These are phyloP conservation scores for Neurospora cerealis DNA, from an alignment of 495 filamentous ascomycete genomes.

Conservation along the genomic window DNA sequence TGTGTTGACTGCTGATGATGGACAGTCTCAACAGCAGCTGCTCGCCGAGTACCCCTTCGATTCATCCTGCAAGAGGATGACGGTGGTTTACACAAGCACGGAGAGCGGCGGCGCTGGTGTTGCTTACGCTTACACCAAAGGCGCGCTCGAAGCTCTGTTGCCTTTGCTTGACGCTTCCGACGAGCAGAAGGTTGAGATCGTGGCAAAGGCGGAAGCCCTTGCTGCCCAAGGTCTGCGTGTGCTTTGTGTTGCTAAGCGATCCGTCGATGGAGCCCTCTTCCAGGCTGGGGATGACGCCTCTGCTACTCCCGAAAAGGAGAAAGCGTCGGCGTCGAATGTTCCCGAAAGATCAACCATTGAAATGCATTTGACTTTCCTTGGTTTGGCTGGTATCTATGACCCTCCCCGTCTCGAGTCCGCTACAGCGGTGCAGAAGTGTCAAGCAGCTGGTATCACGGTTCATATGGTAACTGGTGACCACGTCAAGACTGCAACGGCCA, in stretches of 20 bases:
- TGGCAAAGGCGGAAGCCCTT: conserved; percentile 48
- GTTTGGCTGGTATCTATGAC: conserved; percentile 61
- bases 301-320: conserved; percentile 2
- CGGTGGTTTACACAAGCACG: conserved; percentile 50
- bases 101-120: conserved; percentile 5
- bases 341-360: conserved; percentile 39
- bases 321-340: conserved; percentile 4
- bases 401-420: conserved; percentile 60
- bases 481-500: conserved; percentile 61
- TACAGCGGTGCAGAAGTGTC: conserved; percentile 52
- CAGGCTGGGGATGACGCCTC: background rate
- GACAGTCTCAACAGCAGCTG: conserved; percentile 20
- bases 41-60: conserved; percentile 72
- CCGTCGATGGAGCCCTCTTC: conserved; percentile 2
- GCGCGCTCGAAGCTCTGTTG: conserved; percentile 67
- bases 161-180: conserved; percentile 51
- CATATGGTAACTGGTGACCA: conserved; percentile 83
- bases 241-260: conserved; percentile 58
- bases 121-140: conserved; percentile 59
- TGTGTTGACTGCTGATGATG: conserved; percentile 36
- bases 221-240: conserved; percentile 70
- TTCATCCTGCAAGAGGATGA: conserved; percentile 73
- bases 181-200: conserved; percentile 47
- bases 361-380: conserved; percentile 46
- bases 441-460: conserved; percentile 60